These are phyloP conservation scores for Strigomonas culicis DNA, from an alignment of 208 protist species.

Conservation along the genomic window DNA sequence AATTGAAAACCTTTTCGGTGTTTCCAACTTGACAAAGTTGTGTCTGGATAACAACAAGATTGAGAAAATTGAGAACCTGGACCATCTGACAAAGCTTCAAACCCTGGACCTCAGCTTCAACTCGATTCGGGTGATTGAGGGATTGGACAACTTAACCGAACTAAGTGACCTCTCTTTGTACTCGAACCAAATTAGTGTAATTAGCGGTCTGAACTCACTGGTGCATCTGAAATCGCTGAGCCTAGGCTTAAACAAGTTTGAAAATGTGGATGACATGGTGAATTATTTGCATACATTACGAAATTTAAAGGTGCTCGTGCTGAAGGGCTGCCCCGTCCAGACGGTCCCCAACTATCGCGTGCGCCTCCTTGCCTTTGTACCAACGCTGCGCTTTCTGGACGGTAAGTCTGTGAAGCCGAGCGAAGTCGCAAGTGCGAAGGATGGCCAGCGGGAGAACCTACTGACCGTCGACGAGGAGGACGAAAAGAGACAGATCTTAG, in stretches of 20 bases:
- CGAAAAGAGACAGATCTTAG: conserved; percentile 29
- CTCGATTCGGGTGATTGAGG: conserved; percentile 89
- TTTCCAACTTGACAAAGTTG: conserved; percentile 88
- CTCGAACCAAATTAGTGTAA: conserved; percentile 74
- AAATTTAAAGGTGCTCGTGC: conserved; percentile 80
- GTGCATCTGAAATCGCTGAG: conserved; percentile 83
- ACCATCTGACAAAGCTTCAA: conserved; percentile 72
- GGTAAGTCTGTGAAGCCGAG: conserved; percentile 36
- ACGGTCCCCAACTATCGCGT: conserved; percentile 55
- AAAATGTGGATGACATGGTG: conserved; percentile 78
- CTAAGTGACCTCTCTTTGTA: conserved; percentile 90
- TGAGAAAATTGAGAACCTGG: conserved; percentile 87
- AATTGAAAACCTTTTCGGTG: conserved; percentile 89
- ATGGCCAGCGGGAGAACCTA: conserved; percentile 81
- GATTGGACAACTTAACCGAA: conserved; percentile 74
- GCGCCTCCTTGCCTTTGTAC: conserved; percentile 71
- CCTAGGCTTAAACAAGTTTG: conserved; percentile 91
- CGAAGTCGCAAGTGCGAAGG: conserved; percentile 49
- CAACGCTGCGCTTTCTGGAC: conserved; percentile 66
- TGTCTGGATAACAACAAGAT: conserved; percentile 96
- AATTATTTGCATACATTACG: conserved; percentile 75
- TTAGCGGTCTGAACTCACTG: conserved; percentile 72
- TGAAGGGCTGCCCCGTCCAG: conserved; percentile 65
- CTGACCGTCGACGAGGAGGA: conserved; percentile 80
- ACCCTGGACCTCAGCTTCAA: conserved; percentile 95